Evolutionary conservation across 163 green algal genomes (phyloP).

Genomic region (Trebouxiophyceae sp.): DNA sequence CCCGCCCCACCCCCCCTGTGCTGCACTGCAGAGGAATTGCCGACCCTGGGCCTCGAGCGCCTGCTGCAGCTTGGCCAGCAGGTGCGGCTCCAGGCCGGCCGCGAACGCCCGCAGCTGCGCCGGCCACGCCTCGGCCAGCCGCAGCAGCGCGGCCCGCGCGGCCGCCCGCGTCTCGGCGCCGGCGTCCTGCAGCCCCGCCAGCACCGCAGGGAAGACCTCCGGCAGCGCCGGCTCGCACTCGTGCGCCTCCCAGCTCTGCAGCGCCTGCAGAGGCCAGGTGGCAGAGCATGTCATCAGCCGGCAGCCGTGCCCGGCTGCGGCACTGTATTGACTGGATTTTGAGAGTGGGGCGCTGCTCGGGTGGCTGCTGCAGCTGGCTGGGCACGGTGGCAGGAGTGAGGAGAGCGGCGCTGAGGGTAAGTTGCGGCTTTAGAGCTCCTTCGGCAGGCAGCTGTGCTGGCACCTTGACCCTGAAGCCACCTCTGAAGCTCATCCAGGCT

Average conservation of each 20-base stretch:
- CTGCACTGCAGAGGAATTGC: no score
- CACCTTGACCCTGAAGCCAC: neutral
- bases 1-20: no score
- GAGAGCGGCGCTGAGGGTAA: neutral
- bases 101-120: no score
- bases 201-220: neutral
- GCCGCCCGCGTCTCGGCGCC: neutral
- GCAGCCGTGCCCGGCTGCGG: neutral
- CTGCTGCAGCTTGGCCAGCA: no score
- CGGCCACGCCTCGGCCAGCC: neutral
- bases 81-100: no score
- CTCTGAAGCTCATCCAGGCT: neutral
- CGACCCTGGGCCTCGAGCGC: no score
- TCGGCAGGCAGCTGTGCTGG: neutral
- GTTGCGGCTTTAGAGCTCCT: neutral
- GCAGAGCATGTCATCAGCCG: neutral
- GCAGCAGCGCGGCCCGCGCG: neutral
- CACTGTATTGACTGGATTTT: no score
- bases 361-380: no score
- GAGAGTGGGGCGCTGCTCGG: no score
- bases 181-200: neutral
- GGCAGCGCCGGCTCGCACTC: neutral
- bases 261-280: neutral
- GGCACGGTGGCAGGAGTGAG: no score
- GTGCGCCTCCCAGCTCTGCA: neutral